phyloP scores from a whole-genome alignment of 208 protist species.

The Leishmania guyanensis region DNA sequence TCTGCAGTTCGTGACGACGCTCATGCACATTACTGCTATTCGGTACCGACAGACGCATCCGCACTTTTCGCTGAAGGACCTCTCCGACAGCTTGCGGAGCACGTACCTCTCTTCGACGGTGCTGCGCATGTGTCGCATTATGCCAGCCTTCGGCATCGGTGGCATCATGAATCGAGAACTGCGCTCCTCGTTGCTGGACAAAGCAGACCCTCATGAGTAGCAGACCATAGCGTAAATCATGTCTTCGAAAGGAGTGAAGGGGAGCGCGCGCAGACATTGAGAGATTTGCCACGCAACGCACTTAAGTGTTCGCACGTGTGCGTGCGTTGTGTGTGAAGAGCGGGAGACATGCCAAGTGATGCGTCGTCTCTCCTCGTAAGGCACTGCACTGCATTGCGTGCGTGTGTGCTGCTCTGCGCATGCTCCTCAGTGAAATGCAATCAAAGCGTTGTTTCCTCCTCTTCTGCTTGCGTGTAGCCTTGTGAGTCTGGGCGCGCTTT shows the following conservation, averaged over 20 bases:
- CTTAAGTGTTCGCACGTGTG: background rate
- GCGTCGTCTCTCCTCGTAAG: no score
- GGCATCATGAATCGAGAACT: slow-evolving; percentile 87
- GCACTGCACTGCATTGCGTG: background rate
- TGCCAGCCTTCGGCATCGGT: slow-evolving; percentile 82
- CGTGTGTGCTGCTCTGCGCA: background rate
- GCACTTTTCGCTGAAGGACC: slow-evolving; percentile 64
- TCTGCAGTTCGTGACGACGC: slow-evolving; percentile 82
- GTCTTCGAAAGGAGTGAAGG: background rate
- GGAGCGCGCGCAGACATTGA: background rate
- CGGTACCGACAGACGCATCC: slow-evolving; percentile 89
- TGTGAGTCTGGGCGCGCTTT: background rate
- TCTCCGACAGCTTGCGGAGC: slow-evolving; percentile 51
- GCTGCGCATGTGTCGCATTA: slow-evolving; percentile 82
- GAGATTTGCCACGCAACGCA: no score
- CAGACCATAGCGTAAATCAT: slow-evolving; percentile 9
- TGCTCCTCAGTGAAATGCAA: background rate
- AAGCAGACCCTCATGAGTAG: slow-evolving; percentile 42
- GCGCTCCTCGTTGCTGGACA: slow-evolving; percentile 70
- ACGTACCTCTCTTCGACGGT: slow-evolving; percentile 81
- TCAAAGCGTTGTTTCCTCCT: background rate
- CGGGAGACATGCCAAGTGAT: no score
- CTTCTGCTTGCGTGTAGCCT: background rate
- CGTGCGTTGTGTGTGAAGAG: background rate
- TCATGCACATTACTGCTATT: slow-evolving; percentile 86